Percentiles rank a stretch among this genome's conserved stretches.
Conservation (phyloP, 2,329 filamentous ascomycete species). For the Parascedosporium putredinis region DNA sequence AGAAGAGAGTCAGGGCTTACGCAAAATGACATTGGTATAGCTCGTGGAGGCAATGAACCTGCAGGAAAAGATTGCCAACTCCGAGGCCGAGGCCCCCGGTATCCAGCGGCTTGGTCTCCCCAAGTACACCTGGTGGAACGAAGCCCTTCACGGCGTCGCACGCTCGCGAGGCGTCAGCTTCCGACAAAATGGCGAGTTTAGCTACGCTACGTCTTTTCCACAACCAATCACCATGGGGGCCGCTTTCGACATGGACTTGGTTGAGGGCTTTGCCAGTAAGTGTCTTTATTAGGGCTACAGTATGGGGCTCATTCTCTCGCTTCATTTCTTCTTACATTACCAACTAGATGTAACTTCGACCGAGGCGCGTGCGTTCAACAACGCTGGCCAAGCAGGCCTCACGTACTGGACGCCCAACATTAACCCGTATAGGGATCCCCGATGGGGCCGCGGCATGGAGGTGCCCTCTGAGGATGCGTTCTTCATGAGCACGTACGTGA, state of each 20-base stretch:
- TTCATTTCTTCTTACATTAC: too few relatives aligned
- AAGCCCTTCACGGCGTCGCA: conserved; percentile 53
- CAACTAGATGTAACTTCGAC: conserved; percentile 45
- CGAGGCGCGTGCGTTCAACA: conserved; percentile 56
- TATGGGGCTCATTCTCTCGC: not conserved
- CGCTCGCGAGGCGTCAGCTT: conserved; percentile 40
- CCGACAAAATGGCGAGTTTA: conserved; percentile 33
- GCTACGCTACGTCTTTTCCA: conserved; percentile 54
- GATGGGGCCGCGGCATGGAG: conserved; percentile 52
- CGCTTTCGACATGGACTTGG: conserved; percentile 52
- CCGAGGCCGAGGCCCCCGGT: conserved; percentile 17
- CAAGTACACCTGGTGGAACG: conserved; percentile 51
- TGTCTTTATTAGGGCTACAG: not conserved
- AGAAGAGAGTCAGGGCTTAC: not conserved
- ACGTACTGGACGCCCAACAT: conserved; percentile 60
- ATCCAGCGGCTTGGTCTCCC: conserved; percentile 42
- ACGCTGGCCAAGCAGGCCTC: conserved; percentile 42
- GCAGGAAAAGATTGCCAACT: conserved; percentile 22
- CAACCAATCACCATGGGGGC: conserved; percentile 52
- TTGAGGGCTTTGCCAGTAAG: conserved; percentile 19
- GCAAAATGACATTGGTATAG: not conserved
- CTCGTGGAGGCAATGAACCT: conserved; percentile 21
- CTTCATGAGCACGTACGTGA: conserved; percentile 38
- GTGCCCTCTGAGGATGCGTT: conserved; percentile 48
- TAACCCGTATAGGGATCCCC: conserved; percentile 52